Conservation (phyloP, 2,329 filamentous ascomycete genomes). For the Trichoderma pleuroti region DNA sequence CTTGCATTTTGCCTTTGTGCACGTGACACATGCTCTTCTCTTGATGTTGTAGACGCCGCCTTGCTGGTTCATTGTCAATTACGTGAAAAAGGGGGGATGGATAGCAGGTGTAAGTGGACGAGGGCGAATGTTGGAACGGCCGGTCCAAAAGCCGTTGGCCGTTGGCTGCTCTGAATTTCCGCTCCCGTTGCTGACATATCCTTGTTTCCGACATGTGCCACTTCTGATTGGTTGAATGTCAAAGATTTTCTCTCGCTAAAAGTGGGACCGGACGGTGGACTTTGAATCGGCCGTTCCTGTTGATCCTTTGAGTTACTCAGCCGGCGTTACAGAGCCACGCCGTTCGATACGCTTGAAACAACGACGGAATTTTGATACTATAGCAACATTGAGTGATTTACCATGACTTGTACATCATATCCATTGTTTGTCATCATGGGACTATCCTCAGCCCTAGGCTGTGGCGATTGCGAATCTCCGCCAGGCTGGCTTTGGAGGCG, state of each 20-base stretch:
- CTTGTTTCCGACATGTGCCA: background rate
- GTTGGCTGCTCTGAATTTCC: background rate
- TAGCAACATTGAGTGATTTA: background rate
- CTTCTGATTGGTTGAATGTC: background rate
- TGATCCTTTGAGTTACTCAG: background rate
- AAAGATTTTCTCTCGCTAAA: background rate
- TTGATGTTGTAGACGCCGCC: background rate
- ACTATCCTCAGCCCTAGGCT: background rate
- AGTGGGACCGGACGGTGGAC: background rate
- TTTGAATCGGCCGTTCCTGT: background rate
- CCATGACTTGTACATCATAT: background rate
- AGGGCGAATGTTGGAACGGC: background rate
- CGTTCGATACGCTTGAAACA: background rate
- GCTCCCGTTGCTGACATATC: conserved; percentile 5
- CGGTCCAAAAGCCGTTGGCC: conserved; percentile 11
- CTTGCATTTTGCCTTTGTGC: conserved; percentile 16
- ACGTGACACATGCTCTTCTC: conserved; percentile 19
- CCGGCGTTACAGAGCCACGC: background rate
- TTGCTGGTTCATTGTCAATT: background rate
- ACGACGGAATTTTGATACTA: background rate
- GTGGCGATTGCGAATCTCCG: background rate
- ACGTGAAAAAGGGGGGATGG: background rate
- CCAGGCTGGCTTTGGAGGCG: background rate
- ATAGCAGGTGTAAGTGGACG: background rate
- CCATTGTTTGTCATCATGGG: background rate